Evolutionary conservation across 768 basidiomycete genomes (phyloP), one percentile per base, ranked within the genome.

Genomic region (Pulveroboletus sp.): DNA sequence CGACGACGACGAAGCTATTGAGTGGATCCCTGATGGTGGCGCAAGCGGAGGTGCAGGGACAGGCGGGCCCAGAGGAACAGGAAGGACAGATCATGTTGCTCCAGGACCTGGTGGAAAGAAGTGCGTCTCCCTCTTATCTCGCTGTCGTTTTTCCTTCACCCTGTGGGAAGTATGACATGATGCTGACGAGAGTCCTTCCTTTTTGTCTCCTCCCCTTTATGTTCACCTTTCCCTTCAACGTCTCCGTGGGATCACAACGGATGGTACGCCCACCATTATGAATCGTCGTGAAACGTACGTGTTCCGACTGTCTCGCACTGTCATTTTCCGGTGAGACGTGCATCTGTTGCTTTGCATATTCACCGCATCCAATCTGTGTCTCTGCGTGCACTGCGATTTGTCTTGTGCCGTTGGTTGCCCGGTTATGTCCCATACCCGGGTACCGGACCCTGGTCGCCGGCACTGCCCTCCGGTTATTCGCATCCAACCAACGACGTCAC

Each of bases 1-100:
- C 8, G 66, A 67, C 0, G 66, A 67, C 1, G 66, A 69, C 1
- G 66, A 68, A 2, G 40, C 59, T 18, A 26, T 46, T 18, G 66
- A 67, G 21, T 62, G 55, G 58, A 43, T 53, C 6, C 51, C 48
- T 53, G 59, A 60, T 33, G 44, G 41, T 35, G 49, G 38, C 30
- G 17, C 42, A 6, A 53, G 49, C 6, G 38, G 39, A 30, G 46
- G 27, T 21, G 36, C 39, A 8, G 45, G 47, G 13, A 35, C 41
- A 0, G 42, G 53, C 5, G 55, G 32, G 5, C 13, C 11, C 3
- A 44, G 50, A 44, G 49, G 57, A 24, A 17, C 32, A 21, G 49
- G 54, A 17, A 51, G 51, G 37, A 8, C 50, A 26, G 37, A 10
- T 17, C 56, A 48, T 15, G 45, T 13, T 42, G 39, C 37, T 21